Evolutionary conservation across 169 alveolate genomes (phyloP).

Genomic region (Ichthyophthirius multifiliis): DNA sequence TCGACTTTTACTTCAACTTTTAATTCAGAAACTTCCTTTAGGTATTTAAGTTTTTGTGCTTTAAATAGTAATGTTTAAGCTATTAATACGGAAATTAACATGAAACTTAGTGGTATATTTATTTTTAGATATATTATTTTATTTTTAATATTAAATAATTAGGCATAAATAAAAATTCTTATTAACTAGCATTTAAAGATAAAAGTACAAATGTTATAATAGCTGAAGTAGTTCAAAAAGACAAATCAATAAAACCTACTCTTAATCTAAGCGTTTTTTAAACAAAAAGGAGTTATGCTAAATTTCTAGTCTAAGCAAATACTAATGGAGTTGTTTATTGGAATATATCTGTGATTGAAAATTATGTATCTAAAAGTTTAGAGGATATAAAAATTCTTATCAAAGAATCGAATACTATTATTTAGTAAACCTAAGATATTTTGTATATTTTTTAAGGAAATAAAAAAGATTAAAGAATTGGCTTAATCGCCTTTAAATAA

Average conservation of each 20-base stretch:
- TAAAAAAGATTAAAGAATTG: slow-evolving; percentile 5
- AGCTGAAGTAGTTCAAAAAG: neutral
- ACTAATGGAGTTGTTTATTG: neutral
- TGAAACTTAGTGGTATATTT: neutral
- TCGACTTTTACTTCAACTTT: neutral
- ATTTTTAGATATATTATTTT: neutral
- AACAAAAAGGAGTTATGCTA: neutral
- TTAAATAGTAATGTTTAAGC: neutral
- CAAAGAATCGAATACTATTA: neutral
- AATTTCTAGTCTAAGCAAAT: neutral
- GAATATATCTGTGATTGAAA: neutral
- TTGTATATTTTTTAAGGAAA: neutral
- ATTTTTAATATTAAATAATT: neutral
- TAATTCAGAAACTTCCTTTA: neutral
- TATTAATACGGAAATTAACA: neutral
- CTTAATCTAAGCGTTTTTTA: neutral
- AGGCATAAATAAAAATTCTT: neutral
- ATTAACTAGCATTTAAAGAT: neutral
- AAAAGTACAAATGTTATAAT: neutral
- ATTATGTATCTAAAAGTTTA: neutral
- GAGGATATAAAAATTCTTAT: neutral
- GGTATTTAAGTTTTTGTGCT: neutral
- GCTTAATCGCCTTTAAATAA: neutral
- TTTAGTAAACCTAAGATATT: neutral
- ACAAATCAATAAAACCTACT: neutral